Base-by-base conservation (phyloP, 163 green algal genomes). In the Chlorella variabilis region DNA sequence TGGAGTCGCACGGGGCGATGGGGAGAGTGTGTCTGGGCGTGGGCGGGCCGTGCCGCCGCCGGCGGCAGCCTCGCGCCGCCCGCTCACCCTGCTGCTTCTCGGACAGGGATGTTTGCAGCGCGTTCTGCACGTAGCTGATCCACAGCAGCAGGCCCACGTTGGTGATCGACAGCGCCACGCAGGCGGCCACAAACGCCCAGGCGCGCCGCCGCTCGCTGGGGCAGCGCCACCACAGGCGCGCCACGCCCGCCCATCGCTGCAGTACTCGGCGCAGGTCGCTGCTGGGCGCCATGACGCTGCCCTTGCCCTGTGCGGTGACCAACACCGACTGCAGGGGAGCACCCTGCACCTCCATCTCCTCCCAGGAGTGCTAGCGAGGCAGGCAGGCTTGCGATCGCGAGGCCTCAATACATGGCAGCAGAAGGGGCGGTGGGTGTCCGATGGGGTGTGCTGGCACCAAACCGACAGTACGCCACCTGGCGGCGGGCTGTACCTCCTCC, bases 91-190 rank as follows among this genome's bases (percentile, higher is more conserved):
- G n/a, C 20, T 88, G 39, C 56, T 85, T 85, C 58, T 84, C 83
- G 21, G 75, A 80, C 75, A 88, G 84, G 2, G 61, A 33, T n/a
- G 31, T 61, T 29, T 86, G 73, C 41, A 83, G 39, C 63, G 36
- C 25, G 49, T 79, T 67, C 51, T 89, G 83, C 18, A 79, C 77
- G 45, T 84, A 83, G 58, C 38, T 77, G 51, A 84, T 56, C 59
- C 56, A 85, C 56, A 89, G 79, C 27, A 88, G 71, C 39, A 91
- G 58, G 6, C 68, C 34, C 20, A 85, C 87, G 15, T 78, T 88
- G 45, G 71, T 9, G 17, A 92, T 54, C 1, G 87, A 91, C 38
- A 92, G 67, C 5, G 20, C 45, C 0, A 89, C 51, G 18, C 84
- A 74, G 4, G 82, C 80, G 0, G 62, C 68, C 0, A 80, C 69